A percentile compares a stretch with the other conserved stretches of the same genome.
Conservation (phyloP, 805 yeast species). For the Cyberlindnera meyerae region DNA sequence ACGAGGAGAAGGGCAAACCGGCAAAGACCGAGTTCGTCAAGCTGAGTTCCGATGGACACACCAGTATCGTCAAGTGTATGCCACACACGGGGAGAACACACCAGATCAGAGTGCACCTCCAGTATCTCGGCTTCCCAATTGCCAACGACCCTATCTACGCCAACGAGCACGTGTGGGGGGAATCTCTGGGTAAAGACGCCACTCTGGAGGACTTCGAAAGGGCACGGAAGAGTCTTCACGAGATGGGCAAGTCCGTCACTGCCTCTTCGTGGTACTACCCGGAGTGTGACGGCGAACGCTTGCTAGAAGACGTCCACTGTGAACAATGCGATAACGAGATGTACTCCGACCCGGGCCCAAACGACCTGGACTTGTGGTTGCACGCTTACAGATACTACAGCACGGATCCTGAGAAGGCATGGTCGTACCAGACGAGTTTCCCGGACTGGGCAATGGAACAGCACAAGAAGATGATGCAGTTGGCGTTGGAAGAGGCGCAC, state of each 20-base stretch:
- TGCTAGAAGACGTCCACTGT: constrained; percentile 57
- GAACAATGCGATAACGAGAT: constrained; percentile 61
- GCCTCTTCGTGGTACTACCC: constrained; percentile 34
- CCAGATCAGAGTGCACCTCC: constrained; percentile 91
- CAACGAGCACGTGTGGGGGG: constrained; percentile 77
- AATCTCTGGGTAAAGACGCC: constrained; percentile 52
- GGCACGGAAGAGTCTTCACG: constrained; percentile 47
- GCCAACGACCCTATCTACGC: constrained; percentile 91
- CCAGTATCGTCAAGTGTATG: constrained; percentile 72
- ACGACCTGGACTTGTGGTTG: constrained; percentile 82
- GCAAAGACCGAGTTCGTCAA: constrained; percentile 63
- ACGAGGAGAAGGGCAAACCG: constrained; percentile 42
- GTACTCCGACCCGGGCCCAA: constrained; percentile 84
- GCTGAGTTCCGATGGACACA: constrained; percentile 25
- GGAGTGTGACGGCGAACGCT: constrained; percentile 52
- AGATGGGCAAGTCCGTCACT: constrained; percentile 63
- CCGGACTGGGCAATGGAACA: constrained; percentile 47
- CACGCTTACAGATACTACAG: constrained; percentile 84
- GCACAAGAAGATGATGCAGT: constrained; percentile 58
- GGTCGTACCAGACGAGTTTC: constrained; percentile 24
- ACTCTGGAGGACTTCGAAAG: constrained; percentile 45
- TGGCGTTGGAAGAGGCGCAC: constrained; percentile 73
- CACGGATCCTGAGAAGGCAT: constrained; percentile 30
- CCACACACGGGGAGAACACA: constrained; percentile 95
- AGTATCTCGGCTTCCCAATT: constrained; percentile 83